A percentile compares a stretch with the other conserved stretches of the same genome.
These are phyloP conservation scores for Cotoneaster glaucophyllus DNA, from an alignment of 306 rosid genomes.

Conservation along the genomic window DNA sequence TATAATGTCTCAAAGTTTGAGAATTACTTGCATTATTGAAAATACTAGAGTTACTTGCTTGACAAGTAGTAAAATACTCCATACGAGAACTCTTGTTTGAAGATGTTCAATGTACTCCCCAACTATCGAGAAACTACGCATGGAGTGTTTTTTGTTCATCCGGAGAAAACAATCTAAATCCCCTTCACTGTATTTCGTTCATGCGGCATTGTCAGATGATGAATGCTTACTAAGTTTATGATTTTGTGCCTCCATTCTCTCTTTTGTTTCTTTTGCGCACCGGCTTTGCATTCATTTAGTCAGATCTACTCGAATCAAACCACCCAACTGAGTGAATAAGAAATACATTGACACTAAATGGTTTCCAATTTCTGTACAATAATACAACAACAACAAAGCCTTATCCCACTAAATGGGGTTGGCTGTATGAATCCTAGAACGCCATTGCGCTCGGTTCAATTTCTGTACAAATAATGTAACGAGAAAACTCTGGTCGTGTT, in stretches of 20 bases:
- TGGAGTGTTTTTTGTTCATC: no score
- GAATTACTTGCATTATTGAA: no score
- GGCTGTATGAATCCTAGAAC: no score
- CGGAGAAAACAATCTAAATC: background rate
- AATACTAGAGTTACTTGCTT: no score
- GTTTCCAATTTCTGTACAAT: constrained; percentile 1
- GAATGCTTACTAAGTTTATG: background rate
- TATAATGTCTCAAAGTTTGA: no score
- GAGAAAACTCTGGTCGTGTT: background rate
- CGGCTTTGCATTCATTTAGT: background rate
- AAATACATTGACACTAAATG: background rate
- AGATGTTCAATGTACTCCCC: no score
- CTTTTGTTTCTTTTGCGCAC: background rate
- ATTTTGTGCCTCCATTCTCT: background rate
- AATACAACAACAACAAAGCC: no score
- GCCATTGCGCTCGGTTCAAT: background rate
- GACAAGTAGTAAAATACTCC: no score
- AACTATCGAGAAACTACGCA: no score
- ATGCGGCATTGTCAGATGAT: background rate
- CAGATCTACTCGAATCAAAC: background rate
- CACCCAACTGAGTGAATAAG: background rate
- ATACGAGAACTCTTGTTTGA: no score
- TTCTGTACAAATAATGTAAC: constrained; percentile 3
- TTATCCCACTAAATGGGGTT: no score
- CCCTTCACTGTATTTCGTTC: background rate